Evolutionary conservation across 129 eudicot genomes (phyloP).

Genomic region (Pittosporum tobira): DNA sequence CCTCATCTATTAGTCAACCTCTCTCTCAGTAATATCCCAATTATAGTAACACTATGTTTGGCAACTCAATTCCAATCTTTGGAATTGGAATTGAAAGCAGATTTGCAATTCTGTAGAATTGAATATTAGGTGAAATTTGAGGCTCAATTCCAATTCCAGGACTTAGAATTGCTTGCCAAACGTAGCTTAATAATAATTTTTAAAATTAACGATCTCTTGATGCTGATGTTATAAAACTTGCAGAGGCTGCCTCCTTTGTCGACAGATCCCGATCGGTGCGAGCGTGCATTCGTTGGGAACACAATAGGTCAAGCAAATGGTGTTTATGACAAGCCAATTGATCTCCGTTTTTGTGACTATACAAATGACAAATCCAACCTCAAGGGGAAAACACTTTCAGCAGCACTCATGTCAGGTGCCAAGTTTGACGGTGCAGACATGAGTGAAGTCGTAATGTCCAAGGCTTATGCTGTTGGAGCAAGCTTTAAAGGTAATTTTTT

Average conservation of each 20-base stretch:
- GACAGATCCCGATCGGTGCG: constrained; percentile 75
- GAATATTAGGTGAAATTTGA: too few species aligned
- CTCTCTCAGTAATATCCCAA: too few species aligned
- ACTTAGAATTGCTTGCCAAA: too few species aligned
- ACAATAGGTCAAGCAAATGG: constrained; percentile 99
- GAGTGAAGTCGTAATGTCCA: constrained; percentile 97
- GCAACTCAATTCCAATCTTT: too few species aligned
- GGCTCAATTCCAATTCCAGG: too few species aligned
- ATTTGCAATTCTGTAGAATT: too few species aligned
- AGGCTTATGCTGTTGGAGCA: constrained; percentile 97
- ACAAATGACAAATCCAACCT: constrained; percentile 85
- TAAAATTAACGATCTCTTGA: not conserved
- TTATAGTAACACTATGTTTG: too few species aligned
- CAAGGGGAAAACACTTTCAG: constrained; percentile 89
- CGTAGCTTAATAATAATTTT: too few species aligned
- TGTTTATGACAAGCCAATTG: constrained; percentile 84
- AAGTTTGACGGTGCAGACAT: constrained; percentile 98
- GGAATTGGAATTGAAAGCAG: too few species aligned
- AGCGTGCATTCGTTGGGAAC: constrained; percentile 90
- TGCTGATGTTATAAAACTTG: constrained; percentile 10
- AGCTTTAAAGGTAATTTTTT: constrained; percentile 73
- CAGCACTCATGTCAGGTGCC: constrained; percentile 95
- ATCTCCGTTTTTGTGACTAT: constrained; percentile 92
- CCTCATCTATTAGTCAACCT: too few species aligned
- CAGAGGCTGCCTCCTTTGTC: constrained; percentile 97